Evolutionary conservation across 805 yeast species (phyloP), one percentile per base, ranked within the genome.

Genomic region (Lipomyces sp.): DNA sequence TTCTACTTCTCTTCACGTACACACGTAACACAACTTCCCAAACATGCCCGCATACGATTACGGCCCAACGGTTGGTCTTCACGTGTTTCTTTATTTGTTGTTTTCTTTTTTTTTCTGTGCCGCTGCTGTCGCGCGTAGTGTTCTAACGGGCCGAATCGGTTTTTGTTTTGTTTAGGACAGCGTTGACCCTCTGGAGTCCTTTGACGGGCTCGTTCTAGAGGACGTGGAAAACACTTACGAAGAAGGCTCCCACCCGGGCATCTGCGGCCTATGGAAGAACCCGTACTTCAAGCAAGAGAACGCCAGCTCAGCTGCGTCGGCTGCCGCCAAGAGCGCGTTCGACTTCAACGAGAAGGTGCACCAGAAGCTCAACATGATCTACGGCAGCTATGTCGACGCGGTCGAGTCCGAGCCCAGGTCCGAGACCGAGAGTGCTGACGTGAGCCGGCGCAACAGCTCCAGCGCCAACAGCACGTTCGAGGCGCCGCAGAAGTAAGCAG

Each of bases 201-300:
- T 26, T 24, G 26, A 31, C 33, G 40, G 42, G 28, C 42, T 24
- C 39, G 24, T 41, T 4, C 41, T 21, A 24, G 51, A 53, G 16
- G 54, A 49, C 45, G 42, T 28, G 23, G 58, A 53, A 22, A 49
- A 45, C 26, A 36, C 36, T 36, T 49, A 39, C 39, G 47, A 51
- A 1, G 55, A 49, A 28, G 58, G 58, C 10, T 29, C 31, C 23
- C 58, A 53, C 36, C 58, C 58, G n/a, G 58, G 58, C 32, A 51
- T 53, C 47, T 34, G 46, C 41, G 58, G 58, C 6, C 43, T 53
- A 18, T 53, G 58, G 58, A 49, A 50, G 32, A 53, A 53, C 42
- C 58, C 58, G 3, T 53, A 41, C 46, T 53, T 47, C 50, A 50
- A 44, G 35, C 4, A 37, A 5, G 46, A 16, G n/a, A 23, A 4